Evolutionary conservation across 768 basidiomycete species (phyloP).

Genomic region (Ramaria rubella): DNA sequence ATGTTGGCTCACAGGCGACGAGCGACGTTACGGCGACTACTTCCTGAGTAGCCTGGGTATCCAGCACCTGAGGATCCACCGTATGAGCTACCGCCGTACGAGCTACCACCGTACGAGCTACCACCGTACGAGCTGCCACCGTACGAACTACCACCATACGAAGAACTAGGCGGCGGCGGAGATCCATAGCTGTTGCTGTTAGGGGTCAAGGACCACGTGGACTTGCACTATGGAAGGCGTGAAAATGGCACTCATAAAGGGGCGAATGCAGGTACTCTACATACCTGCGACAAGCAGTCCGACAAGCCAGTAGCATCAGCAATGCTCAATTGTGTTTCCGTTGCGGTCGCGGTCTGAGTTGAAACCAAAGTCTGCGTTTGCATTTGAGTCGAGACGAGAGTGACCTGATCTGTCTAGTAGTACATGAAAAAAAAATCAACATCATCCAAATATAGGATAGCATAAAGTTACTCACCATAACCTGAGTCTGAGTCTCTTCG

Average conservation of each 20-base stretch:
- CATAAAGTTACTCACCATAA: constrained; percentile 2
- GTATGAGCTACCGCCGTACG: constrained; percentile 2
- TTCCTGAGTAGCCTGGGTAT: constrained; percentile 6
- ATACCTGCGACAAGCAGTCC: constrained; percentile 45
- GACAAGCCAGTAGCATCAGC: constrained; percentile 36
- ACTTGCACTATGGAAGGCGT: constrained; percentile 45
- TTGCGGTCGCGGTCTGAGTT: constrained; percentile 28
- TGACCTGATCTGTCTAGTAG: constrained; percentile 25
- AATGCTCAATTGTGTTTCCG: constrained; percentile 40
- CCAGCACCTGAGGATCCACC: background rate
- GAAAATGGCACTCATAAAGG: constrained; percentile 13
- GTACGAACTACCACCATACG: background rate
- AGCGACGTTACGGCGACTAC: background rate
- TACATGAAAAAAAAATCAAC: constrained; percentile 17
- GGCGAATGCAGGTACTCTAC: constrained; percentile 10
- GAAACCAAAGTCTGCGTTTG: constrained; percentile 37
- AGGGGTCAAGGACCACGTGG: constrained; percentile 41
- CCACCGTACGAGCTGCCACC: constrained; percentile 3
- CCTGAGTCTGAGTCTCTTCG: background rate
- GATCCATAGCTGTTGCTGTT: constrained; percentile 24
- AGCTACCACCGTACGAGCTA: background rate
- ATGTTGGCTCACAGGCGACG: constrained; percentile 3
- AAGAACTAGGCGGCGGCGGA: background rate
- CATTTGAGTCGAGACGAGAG: constrained; percentile 16
- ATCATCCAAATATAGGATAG: background rate